Conservation (phyloP, 495 filamentous ascomycete species). For the Glonium stellatum region DNA sequence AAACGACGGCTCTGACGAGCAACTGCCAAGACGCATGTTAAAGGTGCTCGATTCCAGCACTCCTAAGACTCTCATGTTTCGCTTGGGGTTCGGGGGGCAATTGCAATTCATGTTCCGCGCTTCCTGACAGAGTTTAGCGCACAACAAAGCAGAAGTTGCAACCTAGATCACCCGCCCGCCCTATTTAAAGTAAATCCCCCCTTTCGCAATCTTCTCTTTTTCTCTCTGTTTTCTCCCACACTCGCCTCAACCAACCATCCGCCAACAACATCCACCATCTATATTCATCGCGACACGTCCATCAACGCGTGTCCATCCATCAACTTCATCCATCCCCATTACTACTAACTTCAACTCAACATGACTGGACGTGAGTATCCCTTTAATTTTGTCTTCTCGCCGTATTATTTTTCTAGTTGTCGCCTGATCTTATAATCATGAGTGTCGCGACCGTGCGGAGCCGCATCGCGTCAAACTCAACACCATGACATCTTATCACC, state of each 20-base stretch:
- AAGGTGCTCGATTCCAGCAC: conserved; percentile 1
- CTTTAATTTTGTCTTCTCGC: conserved; percentile 16
- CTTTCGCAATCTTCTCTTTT: background rate
- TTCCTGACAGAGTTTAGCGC: background rate
- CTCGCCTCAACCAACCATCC: background rate
- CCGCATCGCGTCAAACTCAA: conserved; percentile 23
- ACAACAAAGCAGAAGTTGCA: background rate
- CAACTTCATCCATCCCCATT: conserved; percentile 21
- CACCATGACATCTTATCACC: conserved; percentile 12
- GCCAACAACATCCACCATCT: background rate
- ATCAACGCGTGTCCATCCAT: conserved; percentile 11
- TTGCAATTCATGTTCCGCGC: conserved; percentile 3
- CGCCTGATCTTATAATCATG: conserved; percentile 10
- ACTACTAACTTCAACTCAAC: conserved; percentile 34
- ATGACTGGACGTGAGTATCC: conserved; percentile 67
- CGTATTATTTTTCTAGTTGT: conserved; percentile 30
- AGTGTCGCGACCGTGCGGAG: conserved; percentile 14
- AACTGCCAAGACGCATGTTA: background rate
- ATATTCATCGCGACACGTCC: background rate
- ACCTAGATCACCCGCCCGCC: conserved; percentile 1
- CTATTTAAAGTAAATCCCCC: background rate
- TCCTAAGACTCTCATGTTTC: conserved; percentile 3
- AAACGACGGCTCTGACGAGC: too few relatives aligned
- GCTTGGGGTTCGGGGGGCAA: background rate
- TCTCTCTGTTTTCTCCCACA: background rate